Evolutionary conservation across 352 stramenopile species (phyloP).

Genomic region (Chrysophaeum taylorii): DNA sequence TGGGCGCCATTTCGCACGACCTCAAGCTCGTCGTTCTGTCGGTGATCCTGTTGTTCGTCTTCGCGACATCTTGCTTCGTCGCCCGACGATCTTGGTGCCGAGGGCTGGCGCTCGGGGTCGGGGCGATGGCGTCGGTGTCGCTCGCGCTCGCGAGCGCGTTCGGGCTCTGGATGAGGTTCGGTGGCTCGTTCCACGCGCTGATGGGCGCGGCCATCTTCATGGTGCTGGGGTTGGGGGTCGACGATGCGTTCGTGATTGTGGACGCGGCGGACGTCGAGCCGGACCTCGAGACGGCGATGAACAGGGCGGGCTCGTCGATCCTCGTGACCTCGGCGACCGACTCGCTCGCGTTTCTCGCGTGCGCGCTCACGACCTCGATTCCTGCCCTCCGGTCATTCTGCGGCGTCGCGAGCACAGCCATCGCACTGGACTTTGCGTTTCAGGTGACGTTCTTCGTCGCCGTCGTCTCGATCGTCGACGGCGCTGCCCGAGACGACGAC

Average conservation of each 20-base stretch:
- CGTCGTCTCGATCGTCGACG: neutral
- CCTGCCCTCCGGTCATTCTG: neutral
- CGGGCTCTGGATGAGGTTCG: neutral
- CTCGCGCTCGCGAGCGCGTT: neutral
- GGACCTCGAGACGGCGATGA: neutral
- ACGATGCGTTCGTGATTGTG: slow-evolving; percentile 3
- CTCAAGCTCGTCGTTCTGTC: neutral
- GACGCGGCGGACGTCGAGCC: neutral
- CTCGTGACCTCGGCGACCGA: neutral
- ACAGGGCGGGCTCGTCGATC: neutral
- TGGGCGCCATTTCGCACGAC: neutral
- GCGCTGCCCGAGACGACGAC: too few relatives aligned
- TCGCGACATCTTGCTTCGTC: neutral
- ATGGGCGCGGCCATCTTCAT: slow-evolving; percentile 9
- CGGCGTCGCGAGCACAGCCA: neutral
- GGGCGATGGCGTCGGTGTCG: neutral
- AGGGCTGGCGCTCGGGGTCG: too few relatives aligned
- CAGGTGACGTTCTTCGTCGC: slow-evolving; percentile 4
- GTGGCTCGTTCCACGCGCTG: neutral
- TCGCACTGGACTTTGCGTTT: neutral
- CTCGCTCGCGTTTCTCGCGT: neutral
- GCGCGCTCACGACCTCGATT: neutral
- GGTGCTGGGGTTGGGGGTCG: neutral
- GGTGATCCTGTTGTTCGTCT: neutral
- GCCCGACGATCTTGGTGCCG: too few relatives aligned